phyloP scores from a whole-genome alignment of 768 basidiomycete genomes.

The Leccinum broughii region DNA sequence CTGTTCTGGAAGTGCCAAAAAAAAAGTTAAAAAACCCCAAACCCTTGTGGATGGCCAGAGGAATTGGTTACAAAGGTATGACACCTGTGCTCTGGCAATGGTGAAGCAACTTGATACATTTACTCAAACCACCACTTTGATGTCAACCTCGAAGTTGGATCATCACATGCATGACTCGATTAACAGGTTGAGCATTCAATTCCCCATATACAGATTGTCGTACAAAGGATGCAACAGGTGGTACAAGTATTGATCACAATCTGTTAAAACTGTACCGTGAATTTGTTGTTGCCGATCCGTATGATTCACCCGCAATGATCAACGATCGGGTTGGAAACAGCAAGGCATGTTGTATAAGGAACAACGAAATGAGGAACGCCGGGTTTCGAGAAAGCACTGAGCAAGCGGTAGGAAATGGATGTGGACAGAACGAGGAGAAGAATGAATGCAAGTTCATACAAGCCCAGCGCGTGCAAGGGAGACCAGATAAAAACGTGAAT shows the following conservation, averaged over 20 bases:
- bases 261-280: slow-evolving; percentile 16
- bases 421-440: neutral
- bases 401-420: slow-evolving; percentile 1
- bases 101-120: neutral
- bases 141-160: neutral
- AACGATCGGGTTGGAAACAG: neutral
- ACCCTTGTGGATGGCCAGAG: neutral
- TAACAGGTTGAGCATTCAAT: neutral
- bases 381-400: neutral
- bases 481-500: neutral
- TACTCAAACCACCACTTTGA: neutral
- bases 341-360: slow-evolving; percentile 16
- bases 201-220: slow-evolving; percentile 20
- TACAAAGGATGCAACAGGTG: slow-evolving; percentile 24
- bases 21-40: slow-evolving; percentile 11
- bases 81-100: neutral
- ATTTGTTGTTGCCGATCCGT: slow-evolving; percentile 15
- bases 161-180: neutral
- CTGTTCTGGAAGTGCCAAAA: slow-evolving; percentile 13
- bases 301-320: slow-evolving; percentile 12
- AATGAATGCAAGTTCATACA: slow-evolving; percentile 7
- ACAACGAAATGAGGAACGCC: slow-evolving; percentile 19
- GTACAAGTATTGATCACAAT: slow-evolving; percentile 18
- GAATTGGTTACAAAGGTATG: too few relatives aligned
- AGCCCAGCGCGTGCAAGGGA: neutral